These are phyloP conservation scores for Lentinula sp. DNA, from an alignment of 768 basidiomycete genomes.

Conservation along the genomic window DNA sequence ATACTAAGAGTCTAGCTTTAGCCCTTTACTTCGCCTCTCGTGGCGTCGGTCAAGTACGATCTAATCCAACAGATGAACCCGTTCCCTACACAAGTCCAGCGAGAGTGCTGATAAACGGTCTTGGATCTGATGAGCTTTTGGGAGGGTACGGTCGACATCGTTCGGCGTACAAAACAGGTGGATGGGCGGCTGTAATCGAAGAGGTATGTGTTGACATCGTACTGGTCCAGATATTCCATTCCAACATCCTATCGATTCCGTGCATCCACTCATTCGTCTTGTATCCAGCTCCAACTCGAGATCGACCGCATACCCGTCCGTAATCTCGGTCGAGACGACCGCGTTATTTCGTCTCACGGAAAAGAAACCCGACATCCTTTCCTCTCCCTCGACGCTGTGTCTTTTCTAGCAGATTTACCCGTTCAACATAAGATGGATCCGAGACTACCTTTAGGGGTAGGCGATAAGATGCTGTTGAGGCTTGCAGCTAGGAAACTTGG, in stretches of 20 bases:
- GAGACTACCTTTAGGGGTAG: slow-evolving; percentile 63
- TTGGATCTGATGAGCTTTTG: slow-evolving; percentile 93
- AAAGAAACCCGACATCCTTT: slow-evolving; percentile 93
- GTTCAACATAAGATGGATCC: slow-evolving; percentile 82
- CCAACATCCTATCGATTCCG: background rate
- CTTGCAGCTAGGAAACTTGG: slow-evolving; percentile 69
- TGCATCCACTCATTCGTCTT: no score
- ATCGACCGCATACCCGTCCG: slow-evolving; percentile 81
- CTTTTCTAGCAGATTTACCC: slow-evolving; percentile 72
- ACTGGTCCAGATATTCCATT: background rate
- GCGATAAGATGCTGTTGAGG: slow-evolving; percentile 86
- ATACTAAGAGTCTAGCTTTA: slow-evolving; percentile 73
- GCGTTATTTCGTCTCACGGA: slow-evolving; percentile 84
- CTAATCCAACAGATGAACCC: slow-evolving; percentile 24
- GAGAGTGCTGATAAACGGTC: slow-evolving; percentile 79
- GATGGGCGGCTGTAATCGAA: slow-evolving; percentile 73
- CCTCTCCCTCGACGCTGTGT: slow-evolving; percentile 72
- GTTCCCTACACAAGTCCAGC: slow-evolving; percentile 66
- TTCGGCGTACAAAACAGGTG: slow-evolving; percentile 55
- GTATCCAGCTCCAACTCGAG: slow-evolving; percentile 75
- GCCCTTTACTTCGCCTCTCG: slow-evolving; percentile 92
- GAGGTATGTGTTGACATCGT: slow-evolving; percentile 47
- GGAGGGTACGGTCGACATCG: slow-evolving; percentile 93
- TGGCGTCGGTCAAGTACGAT: slow-evolving; percentile 58
- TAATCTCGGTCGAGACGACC: slow-evolving; percentile 93